Base-by-base conservation (phyloP, 305 asterid species). In the Fraxinus sp. region DNA sequence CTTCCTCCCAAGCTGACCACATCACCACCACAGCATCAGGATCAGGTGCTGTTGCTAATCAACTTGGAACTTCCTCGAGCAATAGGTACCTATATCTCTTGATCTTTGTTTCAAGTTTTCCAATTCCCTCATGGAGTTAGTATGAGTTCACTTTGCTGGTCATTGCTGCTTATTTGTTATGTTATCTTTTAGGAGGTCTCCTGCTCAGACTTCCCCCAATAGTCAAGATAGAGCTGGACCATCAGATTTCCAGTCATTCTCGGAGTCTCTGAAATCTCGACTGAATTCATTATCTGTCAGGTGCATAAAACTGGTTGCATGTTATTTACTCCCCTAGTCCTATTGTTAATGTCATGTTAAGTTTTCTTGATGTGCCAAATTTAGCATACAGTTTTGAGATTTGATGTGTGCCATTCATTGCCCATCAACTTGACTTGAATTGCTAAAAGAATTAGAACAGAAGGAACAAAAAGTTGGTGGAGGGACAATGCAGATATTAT, bases 141-240 rank as follows among this genome's bases (percentile, higher is more conserved):
- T 68, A 26, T 4, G 71, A 82, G 49, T 68, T 80, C 32, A 46
- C 75, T 36, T 77, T 74, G 80, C 36, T 81, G 20, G 78, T 71
- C 49, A 52, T 83, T 13, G 43, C 79, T 37, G 71, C 78, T 66
- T 81, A 78, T 82, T 43, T 83, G 82, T 33, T 79, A 7, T 46
- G 39, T 33, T 64, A 39, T 78, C 49, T 70, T 83, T 35, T 84
- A 92, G 93, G 90, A 89, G 92, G 81, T 86, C 92, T 80, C 91
- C 91, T 85, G 85, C 83, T 70, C 94, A 86, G 57, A 86, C 92
- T 70, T 91, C 93, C 57, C 94, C 93, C 0, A 86, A 83, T 84
- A 88, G 84, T 87, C 96, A 91, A 84, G 93, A 94, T 84, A 86
- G 90, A 89, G 96, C 92, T 76, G 97, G 98, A 84, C 91, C 97